Evolutionary conservation across 2,329 filamentous ascomycete species (phyloP).

Genomic region (Colletotrichum spaethianum): DNA sequence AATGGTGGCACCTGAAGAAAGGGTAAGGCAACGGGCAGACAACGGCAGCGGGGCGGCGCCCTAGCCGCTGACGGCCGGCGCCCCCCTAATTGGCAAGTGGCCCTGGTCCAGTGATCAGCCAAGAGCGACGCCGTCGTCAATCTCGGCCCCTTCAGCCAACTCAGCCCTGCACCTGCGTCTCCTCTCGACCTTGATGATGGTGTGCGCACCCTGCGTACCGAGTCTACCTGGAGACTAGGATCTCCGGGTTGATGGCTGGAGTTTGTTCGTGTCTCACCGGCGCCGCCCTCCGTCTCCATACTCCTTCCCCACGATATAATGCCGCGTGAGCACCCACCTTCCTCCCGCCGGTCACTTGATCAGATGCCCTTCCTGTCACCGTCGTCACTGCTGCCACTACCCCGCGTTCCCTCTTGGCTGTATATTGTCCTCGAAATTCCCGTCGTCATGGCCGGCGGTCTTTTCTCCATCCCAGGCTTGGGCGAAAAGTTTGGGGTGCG

Average conservation of each 20-base stretch:
- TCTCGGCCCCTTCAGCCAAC: slow-evolving; percentile 20
- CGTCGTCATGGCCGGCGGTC: slow-evolving; percentile 28
- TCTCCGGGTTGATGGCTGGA: slow-evolving; percentile 14
- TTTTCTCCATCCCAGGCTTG: slow-evolving; percentile 30
- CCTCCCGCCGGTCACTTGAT: slow-evolving; percentile 35
- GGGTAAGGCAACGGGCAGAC: neutral
- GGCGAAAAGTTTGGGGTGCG: slow-evolving; percentile 16
- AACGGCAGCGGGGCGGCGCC: slow-evolving; percentile 38
- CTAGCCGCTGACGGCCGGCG: slow-evolving; percentile 24
- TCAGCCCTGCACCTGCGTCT: slow-evolving; percentile 36
- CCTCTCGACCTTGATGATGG: neutral
- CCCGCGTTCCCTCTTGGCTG: neutral
- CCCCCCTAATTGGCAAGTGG: slow-evolving; percentile 21
- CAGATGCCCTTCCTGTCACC: slow-evolving; percentile 31
- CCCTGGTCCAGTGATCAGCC: slow-evolving; percentile 39
- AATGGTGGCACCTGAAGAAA: neutral
- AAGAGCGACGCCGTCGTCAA: slow-evolving; percentile 31
- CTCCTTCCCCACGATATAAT: slow-evolving; percentile 36
- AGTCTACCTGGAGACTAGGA: slow-evolving; percentile 4
- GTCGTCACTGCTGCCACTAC: neutral
- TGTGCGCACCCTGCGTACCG: neutral
- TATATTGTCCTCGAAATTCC: slow-evolving; percentile 18
- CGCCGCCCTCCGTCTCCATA: slow-evolving; percentile 19
- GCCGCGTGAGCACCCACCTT: slow-evolving; percentile 36
- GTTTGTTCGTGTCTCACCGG: slow-evolving; percentile 26